phyloP scores from a whole-genome alignment of 1,284 basidiomycete species.

The Sanghuangporus weigelae region DNA sequence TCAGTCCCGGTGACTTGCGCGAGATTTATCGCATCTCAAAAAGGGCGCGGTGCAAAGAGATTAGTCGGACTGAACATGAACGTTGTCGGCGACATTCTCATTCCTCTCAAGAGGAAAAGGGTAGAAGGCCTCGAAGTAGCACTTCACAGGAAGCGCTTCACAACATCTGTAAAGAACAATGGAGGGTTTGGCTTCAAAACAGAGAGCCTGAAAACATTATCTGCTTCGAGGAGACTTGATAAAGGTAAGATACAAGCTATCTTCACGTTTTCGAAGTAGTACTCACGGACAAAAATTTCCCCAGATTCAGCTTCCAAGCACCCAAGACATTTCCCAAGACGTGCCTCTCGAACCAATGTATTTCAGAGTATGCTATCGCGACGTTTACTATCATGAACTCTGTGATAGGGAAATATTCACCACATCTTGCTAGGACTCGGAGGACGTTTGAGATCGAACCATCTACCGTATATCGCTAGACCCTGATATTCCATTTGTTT shows the following conservation, averaged over 20 bases:
- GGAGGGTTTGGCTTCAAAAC: not conserved
- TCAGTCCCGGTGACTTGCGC: conserved; percentile 32
- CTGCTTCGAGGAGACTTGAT: not conserved
- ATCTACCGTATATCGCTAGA: too few relatives aligned
- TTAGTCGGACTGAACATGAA: not conserved
- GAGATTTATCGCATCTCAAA: conserved; percentile 33
- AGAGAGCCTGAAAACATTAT: not conserved
- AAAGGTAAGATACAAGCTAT: not conserved
- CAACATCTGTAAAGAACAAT: not conserved
- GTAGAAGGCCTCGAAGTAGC: not conserved
- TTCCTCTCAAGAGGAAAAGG: not conserved
- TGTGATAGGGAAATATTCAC: too few relatives aligned
- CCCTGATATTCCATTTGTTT: too few relatives aligned
- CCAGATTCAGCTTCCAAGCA: too few relatives aligned
- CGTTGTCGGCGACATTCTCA: not conserved
- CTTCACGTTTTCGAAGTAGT: not conserved
- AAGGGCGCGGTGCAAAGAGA: not conserved
- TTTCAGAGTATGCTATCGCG: too few relatives aligned
- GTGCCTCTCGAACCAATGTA: too few relatives aligned
- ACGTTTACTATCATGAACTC: too few relatives aligned
- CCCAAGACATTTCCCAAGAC: too few relatives aligned
- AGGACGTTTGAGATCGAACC: too few relatives aligned
- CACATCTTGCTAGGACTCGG: too few relatives aligned
- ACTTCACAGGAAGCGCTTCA: too few relatives aligned
- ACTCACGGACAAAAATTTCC: too few relatives aligned